phyloP scores from a whole-genome alignment of 768 basidiomycete genomes.

The Russula ochroleuca region DNA sequence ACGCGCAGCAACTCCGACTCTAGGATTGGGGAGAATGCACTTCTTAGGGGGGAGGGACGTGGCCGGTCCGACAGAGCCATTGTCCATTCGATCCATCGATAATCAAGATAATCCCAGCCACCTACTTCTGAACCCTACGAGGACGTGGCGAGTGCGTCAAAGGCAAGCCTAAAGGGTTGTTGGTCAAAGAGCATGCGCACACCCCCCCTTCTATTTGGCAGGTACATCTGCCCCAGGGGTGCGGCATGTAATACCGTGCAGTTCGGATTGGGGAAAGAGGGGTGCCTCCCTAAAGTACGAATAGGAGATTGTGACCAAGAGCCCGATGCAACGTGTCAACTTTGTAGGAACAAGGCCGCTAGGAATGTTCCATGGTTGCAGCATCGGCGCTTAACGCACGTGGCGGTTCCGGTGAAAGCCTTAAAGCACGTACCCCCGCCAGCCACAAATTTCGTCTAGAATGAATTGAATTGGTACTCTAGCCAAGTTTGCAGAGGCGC shows the following conservation, averaged over 20 bases:
- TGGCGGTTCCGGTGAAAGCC: neutral
- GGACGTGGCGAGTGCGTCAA: neutral
- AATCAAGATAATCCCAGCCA: conserved; percentile 21
- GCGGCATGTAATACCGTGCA: neutral
- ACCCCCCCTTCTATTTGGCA: neutral
- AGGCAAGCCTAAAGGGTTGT: conserved; percentile 7
- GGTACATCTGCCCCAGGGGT: neutral
- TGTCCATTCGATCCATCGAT: conserved; percentile 17
- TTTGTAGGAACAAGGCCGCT: neutral
- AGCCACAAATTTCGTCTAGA: neutral
- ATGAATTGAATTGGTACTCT: neutral
- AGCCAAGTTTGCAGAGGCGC: neutral
- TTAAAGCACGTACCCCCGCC: neutral
- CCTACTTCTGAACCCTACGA: neutral
- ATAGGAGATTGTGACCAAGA: conserved; percentile 16
- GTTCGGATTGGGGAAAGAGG: conserved; percentile 2
- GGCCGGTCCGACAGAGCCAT: conserved; percentile 14
- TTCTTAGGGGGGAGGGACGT: neutral
- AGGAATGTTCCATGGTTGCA: conserved; percentile 17
- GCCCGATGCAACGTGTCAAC: conserved; percentile 20
- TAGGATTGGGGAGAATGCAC: neutral
- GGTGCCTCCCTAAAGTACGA: conserved; percentile 1
- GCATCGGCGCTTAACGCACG: conserved; percentile 2
- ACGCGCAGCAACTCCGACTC: neutral
- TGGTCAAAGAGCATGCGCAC: neutral